Evolutionary conservation across 768 basidiomycete genomes (phyloP).

Genomic region (Trichaptum fuscoviolaceum): DNA sequence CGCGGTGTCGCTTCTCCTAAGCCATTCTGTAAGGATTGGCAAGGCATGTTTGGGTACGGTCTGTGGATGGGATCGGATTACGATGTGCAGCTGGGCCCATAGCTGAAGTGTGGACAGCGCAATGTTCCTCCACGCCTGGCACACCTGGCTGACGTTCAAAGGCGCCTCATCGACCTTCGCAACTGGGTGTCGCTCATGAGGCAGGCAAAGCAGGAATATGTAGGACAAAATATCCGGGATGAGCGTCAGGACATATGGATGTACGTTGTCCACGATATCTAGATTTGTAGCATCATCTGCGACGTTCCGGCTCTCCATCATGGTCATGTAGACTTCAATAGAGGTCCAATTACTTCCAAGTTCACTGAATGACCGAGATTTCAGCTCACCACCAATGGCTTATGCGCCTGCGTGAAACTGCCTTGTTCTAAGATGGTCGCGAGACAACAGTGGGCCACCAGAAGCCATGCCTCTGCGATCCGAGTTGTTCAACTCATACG

Average conservation of each 20-base stretch:
- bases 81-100: background rate
- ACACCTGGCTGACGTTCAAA: slow-evolving; percentile 1
- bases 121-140: background rate
- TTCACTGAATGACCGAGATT: too few species aligned
- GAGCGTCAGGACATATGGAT: background rate
- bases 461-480: too few species aligned
- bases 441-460: background rate
- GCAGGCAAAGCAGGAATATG: slow-evolving; percentile 3
- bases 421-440: background rate
- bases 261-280: background rate
- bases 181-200: background rate
- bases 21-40: background rate
- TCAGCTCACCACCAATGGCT: too few species aligned
- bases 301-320: too few species aligned
- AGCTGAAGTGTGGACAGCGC: slow-evolving; percentile 4
- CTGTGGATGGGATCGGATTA: background rate
- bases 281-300: background rate
- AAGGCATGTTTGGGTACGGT: background rate
- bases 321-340: too few species aligned
- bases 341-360: too few species aligned
- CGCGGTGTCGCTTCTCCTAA: background rate
- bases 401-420: background rate
- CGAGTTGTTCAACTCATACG: too few species aligned
- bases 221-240: background rate
- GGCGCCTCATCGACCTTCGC: background rate